phyloP scores from a whole-genome alignment of 2,329 filamentous ascomycete genomes.

The Grosmannia clavigera region DNA sequence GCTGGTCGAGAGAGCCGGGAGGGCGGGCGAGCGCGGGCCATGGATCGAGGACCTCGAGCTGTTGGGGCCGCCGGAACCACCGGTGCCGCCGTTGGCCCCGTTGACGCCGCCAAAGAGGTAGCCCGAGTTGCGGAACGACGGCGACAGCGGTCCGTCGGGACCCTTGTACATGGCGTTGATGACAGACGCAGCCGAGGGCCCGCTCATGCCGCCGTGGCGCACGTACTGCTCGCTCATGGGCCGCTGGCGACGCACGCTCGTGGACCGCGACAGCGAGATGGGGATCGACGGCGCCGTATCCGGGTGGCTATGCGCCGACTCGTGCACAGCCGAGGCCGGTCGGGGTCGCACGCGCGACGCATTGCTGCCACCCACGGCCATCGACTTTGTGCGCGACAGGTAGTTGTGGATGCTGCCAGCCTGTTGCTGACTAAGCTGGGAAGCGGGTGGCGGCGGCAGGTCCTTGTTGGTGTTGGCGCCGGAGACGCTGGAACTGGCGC shows the following conservation, averaged over 20 bases:
- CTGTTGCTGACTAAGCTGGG: constrained; percentile 37
- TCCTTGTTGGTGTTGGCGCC: constrained; percentile 60
- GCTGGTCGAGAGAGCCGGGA: constrained; percentile 13
- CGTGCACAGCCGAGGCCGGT: constrained; percentile 44
- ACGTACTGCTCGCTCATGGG: constrained; percentile 54
- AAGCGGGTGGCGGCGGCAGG: constrained; percentile 56
- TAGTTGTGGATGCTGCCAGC: constrained; percentile 38
- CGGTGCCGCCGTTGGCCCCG: background rate
- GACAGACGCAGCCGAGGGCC: constrained; percentile 46
- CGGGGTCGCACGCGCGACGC: constrained; percentile 28
- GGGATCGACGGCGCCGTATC: constrained; percentile 67
- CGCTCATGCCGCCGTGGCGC: constrained; percentile 15
- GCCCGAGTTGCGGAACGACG: constrained; percentile 45
- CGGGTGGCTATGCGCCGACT: constrained; percentile 42
- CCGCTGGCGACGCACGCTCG: constrained; percentile 38
- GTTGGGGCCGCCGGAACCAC: constrained; percentile 25
- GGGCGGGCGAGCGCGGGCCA: constrained; percentile 33
- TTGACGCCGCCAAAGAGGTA: constrained; percentile 36
- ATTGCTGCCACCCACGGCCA: constrained; percentile 31
- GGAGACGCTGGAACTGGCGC: constrained; percentile 45
- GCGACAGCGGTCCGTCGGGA: constrained; percentile 51
- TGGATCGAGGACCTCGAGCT: constrained; percentile 18
- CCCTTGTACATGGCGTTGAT: constrained; percentile 83
- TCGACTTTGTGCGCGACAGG: constrained; percentile 49
- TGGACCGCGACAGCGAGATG: constrained; percentile 43